These are phyloP conservation scores for Cruciata laevipes DNA, from an alignment of 257 asterid species.

Conservation along the genomic window DNA sequence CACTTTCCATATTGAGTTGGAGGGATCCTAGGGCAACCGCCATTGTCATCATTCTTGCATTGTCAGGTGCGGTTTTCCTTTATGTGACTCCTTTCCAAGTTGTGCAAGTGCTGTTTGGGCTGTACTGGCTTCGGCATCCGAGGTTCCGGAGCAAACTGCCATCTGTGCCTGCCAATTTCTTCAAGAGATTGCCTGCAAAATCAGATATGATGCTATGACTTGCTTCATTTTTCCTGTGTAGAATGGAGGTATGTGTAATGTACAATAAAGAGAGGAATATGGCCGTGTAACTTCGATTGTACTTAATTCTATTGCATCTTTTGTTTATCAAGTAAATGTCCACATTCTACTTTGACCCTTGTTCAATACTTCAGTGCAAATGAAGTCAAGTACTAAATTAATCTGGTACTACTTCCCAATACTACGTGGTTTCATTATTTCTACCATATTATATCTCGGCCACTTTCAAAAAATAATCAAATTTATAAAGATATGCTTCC, in stretches of 20 bases:
- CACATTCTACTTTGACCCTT: neutral
- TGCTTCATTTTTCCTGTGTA: slow-evolving; percentile 11
- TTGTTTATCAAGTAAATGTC: slow-evolving; percentile 7
- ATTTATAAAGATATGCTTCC: neutral
- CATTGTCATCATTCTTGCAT: slow-evolving; percentile 45
- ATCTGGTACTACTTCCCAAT: neutral
- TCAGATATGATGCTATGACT: slow-evolving; percentile 68
- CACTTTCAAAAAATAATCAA: neutral
- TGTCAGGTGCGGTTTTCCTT: slow-evolving; percentile 60
- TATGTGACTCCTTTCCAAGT: slow-evolving; percentile 75
- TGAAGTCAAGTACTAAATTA: neutral
- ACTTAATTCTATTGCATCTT: slow-evolving; percentile 20
- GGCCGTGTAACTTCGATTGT: slow-evolving; percentile 10
- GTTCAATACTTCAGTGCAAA: slow-evolving; percentile 17
- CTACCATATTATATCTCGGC: neutral
- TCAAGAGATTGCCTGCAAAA: slow-evolving; percentile 88
- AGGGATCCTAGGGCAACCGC: slow-evolving; percentile 94
- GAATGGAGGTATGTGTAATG: slow-evolving; percentile 9
- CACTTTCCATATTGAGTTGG: slow-evolving; percentile 75
- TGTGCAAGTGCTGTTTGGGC: slow-evolving; percentile 57
- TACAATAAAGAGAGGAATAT: slow-evolving; percentile 16
- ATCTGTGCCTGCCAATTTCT: slow-evolving; percentile 76
- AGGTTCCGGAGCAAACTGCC: slow-evolving; percentile 68
- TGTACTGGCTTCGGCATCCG: slow-evolving; percentile 75
- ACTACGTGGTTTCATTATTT: neutral